These are phyloP conservation scores for Solanum virginianum DNA, from an alignment of 257 asterid species.

Conservation along the genomic window DNA sequence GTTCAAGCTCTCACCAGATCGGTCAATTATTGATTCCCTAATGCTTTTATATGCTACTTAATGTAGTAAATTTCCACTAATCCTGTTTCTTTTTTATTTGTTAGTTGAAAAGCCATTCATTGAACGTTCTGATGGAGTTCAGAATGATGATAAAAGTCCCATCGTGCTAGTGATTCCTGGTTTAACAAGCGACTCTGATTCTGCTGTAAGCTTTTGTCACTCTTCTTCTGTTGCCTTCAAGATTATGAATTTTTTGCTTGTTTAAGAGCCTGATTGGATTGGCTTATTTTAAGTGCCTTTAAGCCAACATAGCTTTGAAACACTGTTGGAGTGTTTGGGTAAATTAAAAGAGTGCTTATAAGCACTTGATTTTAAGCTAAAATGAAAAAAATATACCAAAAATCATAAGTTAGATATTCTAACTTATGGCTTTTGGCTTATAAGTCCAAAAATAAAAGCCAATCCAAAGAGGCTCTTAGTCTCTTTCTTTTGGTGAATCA, in stretches of 20 bases:
- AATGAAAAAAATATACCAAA: no score
- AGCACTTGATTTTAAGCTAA: no score
- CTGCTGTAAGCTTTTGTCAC: constrained; percentile 52
- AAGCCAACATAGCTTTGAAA: no score
- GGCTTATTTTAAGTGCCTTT: no score
- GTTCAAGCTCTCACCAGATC: background rate
- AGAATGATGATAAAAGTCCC: constrained; percentile 37
- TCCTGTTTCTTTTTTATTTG: background rate
- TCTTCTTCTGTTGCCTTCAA: background rate
- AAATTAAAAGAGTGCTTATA: no score
- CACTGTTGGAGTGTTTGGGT: no score
- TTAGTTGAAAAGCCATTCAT: constrained; percentile 24
- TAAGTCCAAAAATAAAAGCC: no score
- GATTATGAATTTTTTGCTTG: background rate
- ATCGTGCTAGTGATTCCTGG: constrained; percentile 77
- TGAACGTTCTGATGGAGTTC: constrained; percentile 24
- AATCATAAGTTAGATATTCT: no score
- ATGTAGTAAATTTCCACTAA: background rate
- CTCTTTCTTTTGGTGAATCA: background rate
- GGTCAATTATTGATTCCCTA: background rate
- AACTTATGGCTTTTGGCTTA: no score
- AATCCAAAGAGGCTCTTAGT: no score
- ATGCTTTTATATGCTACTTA: background rate
- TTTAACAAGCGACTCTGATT: constrained; percentile 71
- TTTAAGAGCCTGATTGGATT: background rate